Conservation (phyloP, 768 basidiomycete species). For the Fomitopsis pulvina region DNA sequence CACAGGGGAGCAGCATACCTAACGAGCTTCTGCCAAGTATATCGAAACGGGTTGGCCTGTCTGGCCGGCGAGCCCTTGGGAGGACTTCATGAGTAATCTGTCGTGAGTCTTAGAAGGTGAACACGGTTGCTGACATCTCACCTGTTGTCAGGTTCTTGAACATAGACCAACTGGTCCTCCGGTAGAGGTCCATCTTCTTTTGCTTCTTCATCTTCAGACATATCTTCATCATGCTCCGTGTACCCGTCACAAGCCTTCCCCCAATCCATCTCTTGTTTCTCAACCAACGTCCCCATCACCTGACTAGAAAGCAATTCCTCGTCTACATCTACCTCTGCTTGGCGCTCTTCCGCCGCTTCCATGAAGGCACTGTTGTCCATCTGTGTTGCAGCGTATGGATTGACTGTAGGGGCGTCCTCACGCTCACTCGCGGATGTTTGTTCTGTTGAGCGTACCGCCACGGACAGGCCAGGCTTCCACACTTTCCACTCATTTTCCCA, state of each 20-base stretch:
- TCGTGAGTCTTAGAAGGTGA: background rate
- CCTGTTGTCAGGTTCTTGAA: background rate
- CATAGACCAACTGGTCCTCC: slow-evolving; percentile 10
- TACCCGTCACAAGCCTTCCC: slow-evolving; percentile 15
- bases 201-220: slow-evolving; percentile 27
- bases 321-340: slow-evolving; percentile 44
- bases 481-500: slow-evolving; percentile 62
- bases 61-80: slow-evolving; percentile 2
- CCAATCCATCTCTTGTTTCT: slow-evolving; percentile 24
- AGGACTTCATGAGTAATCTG: background rate
- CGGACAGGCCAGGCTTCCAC: slow-evolving; percentile 41
- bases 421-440: slow-evolving; percentile 6
- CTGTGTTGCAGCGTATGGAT: slow-evolving; percentile 14
- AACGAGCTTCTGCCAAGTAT: slow-evolving; percentile 12
- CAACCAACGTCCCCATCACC: slow-evolving; percentile 35
- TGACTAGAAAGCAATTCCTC: slow-evolving; percentile 44
- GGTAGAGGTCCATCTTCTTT: slow-evolving; percentile 26
- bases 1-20: slow-evolving; percentile 1
- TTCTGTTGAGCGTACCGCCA: background rate
- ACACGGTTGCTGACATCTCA: background rate
- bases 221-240: slow-evolving; percentile 22
- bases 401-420: slow-evolving; percentile 8
- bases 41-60: slow-evolving; percentile 11
- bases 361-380: background rate
- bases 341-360: slow-evolving; percentile 1